Base-by-base conservation (phyloP, 2,329 filamentous ascomycete genomes). In the Huntiella decipiens region DNA sequence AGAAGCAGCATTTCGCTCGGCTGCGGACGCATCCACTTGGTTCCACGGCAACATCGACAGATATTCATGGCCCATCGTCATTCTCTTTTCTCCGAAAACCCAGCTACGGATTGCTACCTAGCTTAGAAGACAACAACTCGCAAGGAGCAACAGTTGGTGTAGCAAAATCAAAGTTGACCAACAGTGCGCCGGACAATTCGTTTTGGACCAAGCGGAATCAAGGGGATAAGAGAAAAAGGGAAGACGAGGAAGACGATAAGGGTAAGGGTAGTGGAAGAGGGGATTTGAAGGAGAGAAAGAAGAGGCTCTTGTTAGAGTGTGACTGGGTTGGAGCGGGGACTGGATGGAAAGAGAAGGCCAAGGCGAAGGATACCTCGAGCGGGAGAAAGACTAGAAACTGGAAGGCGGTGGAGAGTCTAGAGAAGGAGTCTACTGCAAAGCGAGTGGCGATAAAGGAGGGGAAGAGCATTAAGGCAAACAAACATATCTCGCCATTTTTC, bases 1-100 rank as follows among this genome's bases (percentile, higher is more conserved):
- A 66, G 50, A 61, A 58, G 38, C 51, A 60, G 44, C 58, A 61
- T 45, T 65, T 65, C 51, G 61, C 62, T 7, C 44, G 41, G 11
- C 31, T 37, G 12, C 44, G 41, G 7, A 35, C 32, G 22, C 6
- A 10, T 10, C 22, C 19, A 28, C n/a, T 13, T 8, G 5, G 12
- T 13, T 17, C 12, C 19, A 19, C 28, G 19, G n/a, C 13, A 28
- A 28, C 22, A 38, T 12, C 28, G 13, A 10, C 28, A 8, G 17
- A 33, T 5, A 12, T 15, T 5, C 19, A 12, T 13, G 31, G 42
- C 22, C 36, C 12, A 6, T 37, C 43, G 6, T 33, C 43, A 16
- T 48, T 48, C 12, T 13, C 42, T 5, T 48, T 45, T 13, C 43
- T 48, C 5, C 35, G 32, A 12, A 28, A 32, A 37, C 12, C 15